phyloP scores from a whole-genome alignment of 805 yeast genomes.

The Metschnikowia reukaufii region DNA sequence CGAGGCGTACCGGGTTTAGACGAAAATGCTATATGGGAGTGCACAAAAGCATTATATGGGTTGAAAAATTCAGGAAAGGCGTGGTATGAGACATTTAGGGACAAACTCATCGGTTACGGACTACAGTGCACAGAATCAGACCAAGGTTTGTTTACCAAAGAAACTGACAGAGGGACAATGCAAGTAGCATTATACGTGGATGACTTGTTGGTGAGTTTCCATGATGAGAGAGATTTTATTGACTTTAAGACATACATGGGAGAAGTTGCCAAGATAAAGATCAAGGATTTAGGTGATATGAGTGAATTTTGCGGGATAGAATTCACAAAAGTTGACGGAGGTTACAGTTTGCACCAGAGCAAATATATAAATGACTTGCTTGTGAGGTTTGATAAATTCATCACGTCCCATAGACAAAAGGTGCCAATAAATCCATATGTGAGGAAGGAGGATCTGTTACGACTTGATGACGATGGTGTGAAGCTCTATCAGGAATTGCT shows the following conservation, averaged over 20 bases:
- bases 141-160: not conserved
- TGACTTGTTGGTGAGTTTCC: not conserved
- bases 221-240: not conserved
- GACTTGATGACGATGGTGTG: not conserved
- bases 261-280: not conserved
- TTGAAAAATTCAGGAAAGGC: slow-evolving; percentile 2
- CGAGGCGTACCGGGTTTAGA: slow-evolving; percentile 1
- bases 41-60: slow-evolving; percentile 2
- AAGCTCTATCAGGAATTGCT: slow-evolving; percentile 4
- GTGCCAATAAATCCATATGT: slow-evolving; percentile 2
- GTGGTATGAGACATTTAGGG: not conserved
- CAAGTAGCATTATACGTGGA: not conserved
- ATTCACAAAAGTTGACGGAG: not conserved
- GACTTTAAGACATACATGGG: not conserved
- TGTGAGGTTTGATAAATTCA: not conserved
- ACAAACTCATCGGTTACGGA: not conserved
- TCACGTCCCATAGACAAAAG: not conserved
- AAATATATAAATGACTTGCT: not conserved
- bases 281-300: not conserved
- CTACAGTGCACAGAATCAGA: not conserved
- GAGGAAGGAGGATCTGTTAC: no score
- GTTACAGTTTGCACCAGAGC: slow-evolving; percentile 1
- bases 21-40: not conserved
- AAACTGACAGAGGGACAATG: not conserved
- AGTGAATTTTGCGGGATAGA: slow-evolving; percentile 2